Conservation (phyloP, 345 rosid species). For the Microthlaspi erraticum region DNA sequence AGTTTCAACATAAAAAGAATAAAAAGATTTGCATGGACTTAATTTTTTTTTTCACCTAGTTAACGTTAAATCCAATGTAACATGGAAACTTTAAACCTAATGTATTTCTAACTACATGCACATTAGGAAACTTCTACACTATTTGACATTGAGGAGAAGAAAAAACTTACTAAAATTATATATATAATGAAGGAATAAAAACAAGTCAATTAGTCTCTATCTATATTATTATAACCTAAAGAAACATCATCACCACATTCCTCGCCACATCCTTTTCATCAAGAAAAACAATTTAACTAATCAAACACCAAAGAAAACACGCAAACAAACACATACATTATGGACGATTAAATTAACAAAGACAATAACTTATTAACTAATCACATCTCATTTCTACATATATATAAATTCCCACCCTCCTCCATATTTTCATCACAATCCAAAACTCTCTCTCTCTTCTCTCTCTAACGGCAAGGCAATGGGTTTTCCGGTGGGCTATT, state of each 20-base stretch:
- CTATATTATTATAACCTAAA: slow-evolving; percentile 18
- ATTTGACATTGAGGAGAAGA: neutral
- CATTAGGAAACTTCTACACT: neutral
- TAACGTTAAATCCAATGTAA: neutral
- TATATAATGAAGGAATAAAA: neutral
- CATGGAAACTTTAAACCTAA: neutral
- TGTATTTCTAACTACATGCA: neutral
- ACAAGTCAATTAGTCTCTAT: slow-evolving; percentile 19
- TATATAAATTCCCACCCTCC: slow-evolving; percentile 29
- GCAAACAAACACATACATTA: slow-evolving; percentile 9
- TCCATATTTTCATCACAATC: slow-evolving; percentile 37
- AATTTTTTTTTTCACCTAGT: no score
- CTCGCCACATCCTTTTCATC: slow-evolving; percentile 33
- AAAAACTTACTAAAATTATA: neutral
- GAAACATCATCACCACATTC: slow-evolving; percentile 42
- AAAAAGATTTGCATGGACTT: no score
- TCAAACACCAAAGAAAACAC: slow-evolving; percentile 19
- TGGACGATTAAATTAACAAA: slow-evolving; percentile 18
- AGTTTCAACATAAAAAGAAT: no score
- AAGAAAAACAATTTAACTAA: slow-evolving; percentile 4
- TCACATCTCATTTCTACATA: slow-evolving; percentile 21
- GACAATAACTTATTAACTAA: slow-evolving; percentile 24
- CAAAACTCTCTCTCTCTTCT: slow-evolving; percentile 15
- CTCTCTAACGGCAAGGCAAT: slow-evolving; percentile 45
- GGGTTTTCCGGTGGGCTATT: slow-evolving; percentile 86